Evolutionary conservation across 768 basidiomycete species (phyloP), one percentile per base, ranked within the genome.

Genomic region (Tricholoma flavovirens): DNA sequence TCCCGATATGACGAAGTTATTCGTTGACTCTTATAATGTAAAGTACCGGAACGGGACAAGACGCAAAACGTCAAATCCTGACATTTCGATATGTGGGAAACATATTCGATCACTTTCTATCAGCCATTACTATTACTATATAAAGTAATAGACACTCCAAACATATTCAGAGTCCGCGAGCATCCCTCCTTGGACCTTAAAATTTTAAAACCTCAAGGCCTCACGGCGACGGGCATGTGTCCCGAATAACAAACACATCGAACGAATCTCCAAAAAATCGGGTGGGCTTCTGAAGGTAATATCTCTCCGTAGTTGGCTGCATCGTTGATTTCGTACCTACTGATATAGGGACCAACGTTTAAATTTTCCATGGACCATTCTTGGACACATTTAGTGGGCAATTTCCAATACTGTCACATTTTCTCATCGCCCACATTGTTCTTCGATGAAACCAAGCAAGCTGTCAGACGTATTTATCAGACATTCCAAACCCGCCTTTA

Each of bases 161-260:
- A n/a, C 40, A 51, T 40, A 54, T 62, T 64, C 14, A 21, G 55
- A 57, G 52, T 57, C 62, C 62, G 62, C 62, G 62, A 64, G 54
- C 17, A 22, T 36, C 4, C 14, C 14, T 11, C 17, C 15, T n/a
- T 29, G 19, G 30, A 32, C 30, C 30, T 15, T 33, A 19, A 40
- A 24, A 26, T 5, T 5, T 26, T 5, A 26, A 26, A n/a, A n/a
- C n/a, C n/a, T n/a, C n/a, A n/a, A n/a, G n/a, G n/a, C n/a, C 59
- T 33, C 43, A 38, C 30, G 30, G 43, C 14, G 29, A 30, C 32
- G 32, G 14, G 35, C 49, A 48, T 43, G 45, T 53, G 49, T 24
- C 54, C 26, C 21, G 57, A 29, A 56, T 19, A 42, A 17, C 19
- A 5, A 30, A 12, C 17, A 21, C n/a, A 38, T 15, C 19, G 19